Evolutionary conservation across 257 asterid genomes (phyloP), one percentile per base, ranked within the genome.

Genomic region (Mitragyna speciosa): DNA sequence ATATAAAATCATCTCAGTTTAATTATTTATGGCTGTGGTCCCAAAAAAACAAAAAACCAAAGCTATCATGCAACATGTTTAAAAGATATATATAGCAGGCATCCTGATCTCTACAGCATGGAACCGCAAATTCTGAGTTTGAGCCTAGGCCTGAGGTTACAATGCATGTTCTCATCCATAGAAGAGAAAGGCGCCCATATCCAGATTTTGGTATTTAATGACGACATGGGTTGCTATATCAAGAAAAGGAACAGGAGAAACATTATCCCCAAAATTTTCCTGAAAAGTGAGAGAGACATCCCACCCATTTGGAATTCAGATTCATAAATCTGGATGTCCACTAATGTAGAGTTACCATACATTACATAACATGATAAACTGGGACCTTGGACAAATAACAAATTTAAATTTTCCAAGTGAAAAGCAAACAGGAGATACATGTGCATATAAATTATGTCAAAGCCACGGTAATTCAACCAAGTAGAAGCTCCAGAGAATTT

Each of bases 111-210:
- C 75, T 65, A 65, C 59, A 59, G 77, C 79, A 54, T 47, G 56
- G 78, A 75, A 36, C 70, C 78, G 78, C 83, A 83, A 69, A 43
- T 51, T 71, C 64, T 33, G 17, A 59, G 30, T 61, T 75, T 82
- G 75, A 78, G 61, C 64, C 49, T 59, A 69, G 54, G 39, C n/a
- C 26, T 33, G 39, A 77, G 5, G 30, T 11, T 6, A 48, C 65
- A 12, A 69, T 48, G 15, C 48, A 54, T 26, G 31, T 78, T 80
- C 54, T 26, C 45, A 77, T 75, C 81, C 70, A 15, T 43, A 41
- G 78, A 70, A 79, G 41, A 78, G 77, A 73, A 76, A 28, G 14
- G 24, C 43, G 58, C 36, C 48, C 64, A 58, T 22, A 65, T 56
- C 72, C 79, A 78, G 16, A 81, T 70, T 69, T 59, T 33, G 54